These are phyloP conservation scores for Fusarium beomiforme DNA, from an alignment of 2,329 filamentous ascomycete species.

Conservation along the genomic window DNA sequence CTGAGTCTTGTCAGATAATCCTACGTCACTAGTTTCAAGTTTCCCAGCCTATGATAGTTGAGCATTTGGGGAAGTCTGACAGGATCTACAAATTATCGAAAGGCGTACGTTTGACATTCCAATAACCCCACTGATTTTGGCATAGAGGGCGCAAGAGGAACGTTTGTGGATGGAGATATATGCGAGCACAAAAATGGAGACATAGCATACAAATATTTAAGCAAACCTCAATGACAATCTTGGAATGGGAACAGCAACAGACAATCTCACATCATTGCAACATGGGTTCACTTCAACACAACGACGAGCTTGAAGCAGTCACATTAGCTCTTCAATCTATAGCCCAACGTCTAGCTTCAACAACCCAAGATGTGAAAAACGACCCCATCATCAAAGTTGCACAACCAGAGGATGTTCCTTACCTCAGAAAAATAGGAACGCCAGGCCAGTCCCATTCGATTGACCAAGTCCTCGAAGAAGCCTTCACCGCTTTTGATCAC, in stretches of 20 bases:
- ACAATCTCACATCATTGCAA: too few relatives aligned
- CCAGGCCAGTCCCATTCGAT: slow-evolving; percentile 13
- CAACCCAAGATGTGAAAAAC: slow-evolving; percentile 5
- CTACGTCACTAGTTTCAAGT: background rate
- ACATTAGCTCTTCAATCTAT: slow-evolving; percentile 11
- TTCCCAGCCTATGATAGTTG: slow-evolving; percentile 2
- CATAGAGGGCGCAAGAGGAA: background rate
- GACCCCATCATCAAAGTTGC: slow-evolving; percentile 28
- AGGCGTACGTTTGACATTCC: slow-evolving; percentile 13
- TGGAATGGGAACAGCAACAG: background rate
- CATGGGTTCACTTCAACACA: background rate
- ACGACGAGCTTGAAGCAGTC: slow-evolving; percentile 11
- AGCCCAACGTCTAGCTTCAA: background rate
- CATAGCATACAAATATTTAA: background rate
- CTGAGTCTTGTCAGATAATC: background rate
- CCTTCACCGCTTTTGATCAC: slow-evolving; percentile 12
- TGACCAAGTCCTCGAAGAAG: slow-evolving; percentile 20
- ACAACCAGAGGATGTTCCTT: slow-evolving; percentile 13
- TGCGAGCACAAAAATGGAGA: background rate
- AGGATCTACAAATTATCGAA: slow-evolving; percentile 3
- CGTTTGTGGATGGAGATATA: background rate
- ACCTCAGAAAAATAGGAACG: slow-evolving; percentile 10
- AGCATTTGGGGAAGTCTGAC: background rate
- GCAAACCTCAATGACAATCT: background rate
- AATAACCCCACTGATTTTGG: background rate